Evolutionary conservation across 345 rosid genomes (phyloP), one percentile per base, ranked within the genome.

Genomic region (Eucalyptus pauciflora): DNA sequence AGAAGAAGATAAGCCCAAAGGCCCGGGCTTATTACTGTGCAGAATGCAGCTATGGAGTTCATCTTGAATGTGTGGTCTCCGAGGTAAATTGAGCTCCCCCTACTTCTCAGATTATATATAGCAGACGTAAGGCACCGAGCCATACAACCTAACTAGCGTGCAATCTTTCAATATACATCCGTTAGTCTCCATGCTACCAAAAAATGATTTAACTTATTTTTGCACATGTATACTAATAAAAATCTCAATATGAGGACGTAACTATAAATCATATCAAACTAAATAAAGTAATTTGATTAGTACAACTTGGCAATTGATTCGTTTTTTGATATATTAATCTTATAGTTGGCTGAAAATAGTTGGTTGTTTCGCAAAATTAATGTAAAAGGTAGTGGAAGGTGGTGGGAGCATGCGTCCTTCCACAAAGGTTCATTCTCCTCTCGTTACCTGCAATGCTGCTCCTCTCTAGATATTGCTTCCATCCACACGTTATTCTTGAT

Each of bases 21-120:
- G 85, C 85, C 71, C 90, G 88, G 17, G 76, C 88, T 56, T 90
- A 90, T 45, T 88, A 54, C 69, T 91, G 91, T 48, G 48, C 79
- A 7, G 86, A 48, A 24, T 91, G 90, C 86, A 58, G 83, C 51
- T 88, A 90, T 29, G 56, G 85, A 11, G 90, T 87, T 29, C 92
- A 90, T 87, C 87, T 58, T 5, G 54, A 85, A 41, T 90, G 92
- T 33, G 90, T 85, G 24, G 22, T 18, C 54, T 46, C 79, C 45
- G 41, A 85, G 79, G 52, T 87, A 76, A 76, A 76, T 45, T 52
- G 2, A 62, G 27, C 69, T 83, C 4, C 31, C 16, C 80, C 83
- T 37, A 20, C 13, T 13, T 24, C 83, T 76, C 46, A 76, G 8
- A 41, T 41, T 76, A 20, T 20, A 37, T 71, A 76, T 37, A 37